These are phyloP conservation scores for Botrytis cinerea DNA, from an alignment of 2,329 filamentous ascomycete genomes.

Conservation along the genomic window DNA sequence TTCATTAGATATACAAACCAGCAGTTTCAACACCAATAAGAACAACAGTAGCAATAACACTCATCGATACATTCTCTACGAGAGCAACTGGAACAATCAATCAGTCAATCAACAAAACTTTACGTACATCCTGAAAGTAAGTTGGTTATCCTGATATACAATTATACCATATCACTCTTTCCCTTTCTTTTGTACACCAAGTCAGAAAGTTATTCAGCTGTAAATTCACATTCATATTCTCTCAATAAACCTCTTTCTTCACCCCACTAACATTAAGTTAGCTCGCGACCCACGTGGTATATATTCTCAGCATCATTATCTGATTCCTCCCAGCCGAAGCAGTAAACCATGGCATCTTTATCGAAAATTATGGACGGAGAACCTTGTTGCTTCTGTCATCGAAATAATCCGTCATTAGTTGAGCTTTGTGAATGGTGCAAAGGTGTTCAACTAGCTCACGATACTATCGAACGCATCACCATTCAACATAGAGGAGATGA, in stretches of 20 bases:
- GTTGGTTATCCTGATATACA: neutral
- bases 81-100: neutral
- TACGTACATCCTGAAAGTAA: neutral
- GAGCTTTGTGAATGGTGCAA: neutral
- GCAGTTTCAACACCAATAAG: neutral
- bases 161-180: neutral
- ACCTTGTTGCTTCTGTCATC: neutral
- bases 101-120: neutral
- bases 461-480: neutral
- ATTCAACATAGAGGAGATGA: accelerated
- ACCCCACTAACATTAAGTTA: neutral
- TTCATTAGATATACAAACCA: neutral
- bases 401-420: neutral
- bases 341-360: neutral
- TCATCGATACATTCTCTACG: neutral
- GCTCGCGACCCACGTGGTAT: neutral
- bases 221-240: neutral
- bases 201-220: neutral
- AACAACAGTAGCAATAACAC: neutral
- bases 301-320: neutral
- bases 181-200: neutral
- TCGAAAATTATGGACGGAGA: neutral
- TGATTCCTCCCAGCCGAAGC: neutral
- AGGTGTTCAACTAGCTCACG: neutral
- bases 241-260: neutral